phyloP scores from a whole-genome alignment of 768 basidiomycete species.

The Termitomyces titanicus region DNA sequence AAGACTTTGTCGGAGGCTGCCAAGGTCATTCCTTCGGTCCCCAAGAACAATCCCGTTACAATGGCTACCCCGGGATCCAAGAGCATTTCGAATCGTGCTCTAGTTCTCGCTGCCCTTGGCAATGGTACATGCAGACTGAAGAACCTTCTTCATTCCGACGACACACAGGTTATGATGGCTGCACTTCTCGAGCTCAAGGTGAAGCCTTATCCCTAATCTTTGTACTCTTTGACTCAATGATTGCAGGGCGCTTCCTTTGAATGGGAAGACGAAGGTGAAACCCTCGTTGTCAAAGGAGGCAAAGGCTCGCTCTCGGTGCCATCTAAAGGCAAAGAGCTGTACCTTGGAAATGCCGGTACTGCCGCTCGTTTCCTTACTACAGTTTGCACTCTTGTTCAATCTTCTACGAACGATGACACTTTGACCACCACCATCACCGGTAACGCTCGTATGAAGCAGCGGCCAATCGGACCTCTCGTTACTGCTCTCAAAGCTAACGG shows the following conservation, averaged over 20 bases:
- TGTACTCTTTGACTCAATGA: neutral
- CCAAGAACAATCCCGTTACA: constrained; percentile 50
- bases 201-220: constrained; percentile 11
- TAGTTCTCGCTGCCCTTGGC: constrained; percentile 90
- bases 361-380: constrained; percentile 97
- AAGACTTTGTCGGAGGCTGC: constrained; percentile 81
- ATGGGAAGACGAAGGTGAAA: constrained; percentile 97
- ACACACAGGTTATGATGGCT: constrained; percentile 99
- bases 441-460: constrained; percentile 98
- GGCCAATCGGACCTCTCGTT: constrained; percentile 94
- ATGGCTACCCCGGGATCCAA: constrained; percentile 97
- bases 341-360: constrained; percentile 96
- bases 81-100: constrained; percentile 91
- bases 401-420: constrained; percentile 30
- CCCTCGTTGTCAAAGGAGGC: constrained; percentile 88
- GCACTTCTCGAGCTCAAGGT: constrained; percentile 88
- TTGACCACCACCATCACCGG: constrained; percentile 85
- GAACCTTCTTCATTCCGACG: constrained; percentile 94
- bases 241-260: constrained; percentile 82
- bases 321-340: constrained; percentile 78
- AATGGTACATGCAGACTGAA: constrained; percentile 83
- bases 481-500: constrained; percentile 84
- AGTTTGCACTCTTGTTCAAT: constrained; percentile 84
- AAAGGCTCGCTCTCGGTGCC: constrained; percentile 78
- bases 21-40: constrained; percentile 66